Base-by-base conservation (phyloP, 1,139 yeast genomes). In the Diutina siamensis region DNA sequence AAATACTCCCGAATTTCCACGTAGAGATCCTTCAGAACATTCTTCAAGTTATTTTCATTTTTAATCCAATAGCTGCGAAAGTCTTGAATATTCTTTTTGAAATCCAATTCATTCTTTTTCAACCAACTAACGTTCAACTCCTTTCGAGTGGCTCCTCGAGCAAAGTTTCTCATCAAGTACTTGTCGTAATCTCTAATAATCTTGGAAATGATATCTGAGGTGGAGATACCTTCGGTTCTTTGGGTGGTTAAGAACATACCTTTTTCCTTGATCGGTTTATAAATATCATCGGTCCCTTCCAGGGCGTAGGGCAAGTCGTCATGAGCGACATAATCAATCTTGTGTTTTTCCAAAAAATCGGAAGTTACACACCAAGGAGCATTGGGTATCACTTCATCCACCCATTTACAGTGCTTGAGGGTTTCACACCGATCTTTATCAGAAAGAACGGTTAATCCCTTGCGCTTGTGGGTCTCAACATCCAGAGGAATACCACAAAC, bases 351-450 rank as follows among this genome's bases (percentile, higher is more conserved):
- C 52, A 92, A 65, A 57, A 92, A 92, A 44, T 83, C 88, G 46
- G 88, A 77, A 2, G 92, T 84, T 28, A 92, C 92, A 56, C 84
- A 77, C 98, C 98, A 92, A 10, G 98, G 98, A 1, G 97, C 96
- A 61, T 85, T 72, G 25, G 92, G 88, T 46, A 92, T 73, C 20
- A 92, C 97, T 60, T 92, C 97, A 60, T 92, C 97, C 21, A 92
- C 98, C 98, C 98, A 92, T 57, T 72, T 78, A 62, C 98, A 92
- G 63, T 92, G 98, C 50, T 73, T 72, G 51, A 92, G 69, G 4
- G 96, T 84, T 52, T 92, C 98, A 55, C 83, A 79, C 51, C 98
- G 76, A 61, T 92, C 97, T 52, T 76, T 68, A 59, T 88, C 98
- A 3, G 85, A 75, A 49, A 92, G 69, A 7, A 92, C 98, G 0